Conservation (phyloP, 352 stramenopile species). For the Phytophthora cryptogea region DNA sequence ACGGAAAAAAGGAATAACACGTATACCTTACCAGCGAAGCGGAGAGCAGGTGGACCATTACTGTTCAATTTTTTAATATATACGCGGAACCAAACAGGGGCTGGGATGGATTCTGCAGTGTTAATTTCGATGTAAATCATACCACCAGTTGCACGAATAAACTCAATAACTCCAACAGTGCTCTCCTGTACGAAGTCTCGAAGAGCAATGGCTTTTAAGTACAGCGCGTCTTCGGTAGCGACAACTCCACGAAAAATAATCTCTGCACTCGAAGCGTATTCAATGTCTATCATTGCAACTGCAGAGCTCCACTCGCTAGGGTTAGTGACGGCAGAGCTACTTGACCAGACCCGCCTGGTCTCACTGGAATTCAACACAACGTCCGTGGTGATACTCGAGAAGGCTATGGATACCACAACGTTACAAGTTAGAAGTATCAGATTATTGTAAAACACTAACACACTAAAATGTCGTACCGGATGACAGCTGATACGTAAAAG, state of each 20-base stretch:
- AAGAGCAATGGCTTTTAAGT: conserved; percentile 43
- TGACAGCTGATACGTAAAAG: conserved; percentile 40
- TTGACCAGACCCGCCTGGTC: conserved; percentile 40
- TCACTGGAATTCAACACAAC: conserved; percentile 38
- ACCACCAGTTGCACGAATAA: conserved; percentile 45
- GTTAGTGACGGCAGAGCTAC: conserved; percentile 6
- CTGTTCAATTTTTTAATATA: conserved; percentile 25
- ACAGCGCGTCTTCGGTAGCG: conserved; percentile 35
- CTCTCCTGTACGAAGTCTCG: conserved; percentile 13
- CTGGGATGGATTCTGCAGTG: neutral
- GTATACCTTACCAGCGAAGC: conserved; percentile 40
- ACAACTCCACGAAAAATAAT: conserved; percentile 42
- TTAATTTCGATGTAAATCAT: conserved; percentile 39
- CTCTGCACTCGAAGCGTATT: conserved; percentile 24
- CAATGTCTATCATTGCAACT: conserved; percentile 20
- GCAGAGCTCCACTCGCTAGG: conserved; percentile 40
- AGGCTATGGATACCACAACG: conserved; percentile 25
- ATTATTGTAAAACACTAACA: too few species aligned
- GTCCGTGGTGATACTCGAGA: conserved; percentile 40
- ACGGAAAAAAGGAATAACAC: neutral
- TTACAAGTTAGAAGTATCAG: neutral
- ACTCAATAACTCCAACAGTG: conserved; percentile 23
- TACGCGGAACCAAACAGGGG: conserved; percentile 39
- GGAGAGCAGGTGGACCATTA: conserved; percentile 7
- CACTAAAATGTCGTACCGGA: conserved; percentile 32